Percentiles rank a stretch among this genome's conserved stretches.
These are phyloP conservation scores for Byssothecium circinans DNA, from an alignment of 2,329 filamentous ascomycete species.

Conservation along the genomic window DNA sequence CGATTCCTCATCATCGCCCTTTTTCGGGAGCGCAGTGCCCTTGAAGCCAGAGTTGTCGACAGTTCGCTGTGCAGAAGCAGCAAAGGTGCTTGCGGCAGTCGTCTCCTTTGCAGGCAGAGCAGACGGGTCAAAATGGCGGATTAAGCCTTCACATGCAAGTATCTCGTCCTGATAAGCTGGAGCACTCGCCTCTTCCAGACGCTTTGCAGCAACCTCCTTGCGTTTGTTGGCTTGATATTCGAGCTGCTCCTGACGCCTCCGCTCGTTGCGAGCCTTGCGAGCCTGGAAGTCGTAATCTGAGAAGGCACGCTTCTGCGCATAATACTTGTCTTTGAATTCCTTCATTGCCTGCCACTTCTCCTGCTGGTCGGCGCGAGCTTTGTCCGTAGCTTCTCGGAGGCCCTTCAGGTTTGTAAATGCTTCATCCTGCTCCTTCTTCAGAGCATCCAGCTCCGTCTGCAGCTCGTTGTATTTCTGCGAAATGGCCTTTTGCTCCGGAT, in stretches of 20 bases:
- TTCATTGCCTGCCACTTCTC: constrained; percentile 80
- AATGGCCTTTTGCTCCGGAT: constrained; percentile 86
- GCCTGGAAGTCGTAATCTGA: constrained; percentile 82
- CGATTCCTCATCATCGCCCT: constrained; percentile 84
- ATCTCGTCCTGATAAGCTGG: constrained; percentile 94
- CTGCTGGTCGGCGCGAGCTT: constrained; percentile 82
- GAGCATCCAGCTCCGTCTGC: constrained; percentile 81
- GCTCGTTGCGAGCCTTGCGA: constrained; percentile 74
- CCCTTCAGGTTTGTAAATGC: constrained; percentile 84
- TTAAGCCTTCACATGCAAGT: constrained; percentile 79
- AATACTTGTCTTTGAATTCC: constrained; percentile 89
- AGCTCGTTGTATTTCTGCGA: constrained; percentile 84
- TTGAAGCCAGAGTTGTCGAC: constrained; percentile 84
- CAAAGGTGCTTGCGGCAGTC: constrained; percentile 65
- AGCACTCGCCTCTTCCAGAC: constrained; percentile 78
- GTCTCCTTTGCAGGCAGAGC: constrained; percentile 65
- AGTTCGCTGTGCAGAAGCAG: constrained; percentile 75
- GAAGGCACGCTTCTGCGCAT: constrained; percentile 77
- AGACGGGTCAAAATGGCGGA: constrained; percentile 87
- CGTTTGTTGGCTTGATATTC: constrained; percentile 70
- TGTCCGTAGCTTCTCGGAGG: constrained; percentile 82
- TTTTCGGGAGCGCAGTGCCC: constrained; percentile 79
- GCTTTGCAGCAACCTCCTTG: constrained; percentile 73
- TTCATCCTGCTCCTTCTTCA: constrained; percentile 90
- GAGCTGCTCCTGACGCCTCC: constrained; percentile 78